Percentiles rank a stretch among this genome's conserved stretches.
These are phyloP conservation scores for Leishmania turanica DNA, from an alignment of 208 protist species.

Conservation along the genomic window DNA sequence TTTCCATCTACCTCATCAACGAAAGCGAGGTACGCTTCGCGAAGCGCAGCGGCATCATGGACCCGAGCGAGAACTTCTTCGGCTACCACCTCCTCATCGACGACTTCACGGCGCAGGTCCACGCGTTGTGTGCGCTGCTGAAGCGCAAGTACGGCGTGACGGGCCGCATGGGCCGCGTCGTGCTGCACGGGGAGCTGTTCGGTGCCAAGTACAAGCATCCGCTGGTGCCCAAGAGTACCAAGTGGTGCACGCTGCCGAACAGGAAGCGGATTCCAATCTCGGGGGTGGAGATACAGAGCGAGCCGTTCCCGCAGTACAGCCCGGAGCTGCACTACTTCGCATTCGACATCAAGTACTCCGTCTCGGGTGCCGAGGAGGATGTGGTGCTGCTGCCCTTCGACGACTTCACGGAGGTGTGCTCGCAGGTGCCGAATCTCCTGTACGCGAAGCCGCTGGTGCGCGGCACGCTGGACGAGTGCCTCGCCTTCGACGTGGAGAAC, in stretches of 20 bases:
- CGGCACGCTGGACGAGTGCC: slow-evolving; percentile 78
- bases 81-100: slow-evolving; percentile 84
- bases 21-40: slow-evolving; percentile 69
- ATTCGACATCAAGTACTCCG: slow-evolving; percentile 88
- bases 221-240: slow-evolving; percentile 77
- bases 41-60: slow-evolving; percentile 89
- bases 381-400: slow-evolving; percentile 81
- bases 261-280: slow-evolving; percentile 78
- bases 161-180: slow-evolving; percentile 65
- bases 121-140: slow-evolving; percentile 61
- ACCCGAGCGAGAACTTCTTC: slow-evolving; percentile 91
- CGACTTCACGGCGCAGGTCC: slow-evolving; percentile 73
- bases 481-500: slow-evolving; percentile 91
- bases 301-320: slow-evolving; percentile 90
- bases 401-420: slow-evolving; percentile 75
- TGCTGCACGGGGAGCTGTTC: slow-evolving; percentile 88
- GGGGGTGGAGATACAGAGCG: slow-evolving; percentile 78
- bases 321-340: slow-evolving; percentile 89
- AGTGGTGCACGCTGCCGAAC: slow-evolving; percentile 87
- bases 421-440: slow-evolving; percentile 70
- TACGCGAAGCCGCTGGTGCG: slow-evolving; percentile 81
- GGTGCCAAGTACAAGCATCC: slow-evolving; percentile 89
- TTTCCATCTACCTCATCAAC: slow-evolving; percentile 80
- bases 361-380: slow-evolving; percentile 75
- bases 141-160: slow-evolving; percentile 72